Percentiles rank a stretch among this genome's conserved stretches.
Conservation (phyloP, 2,329 filamentous ascomycete genomes). For the Penicillium sp. region DNA sequence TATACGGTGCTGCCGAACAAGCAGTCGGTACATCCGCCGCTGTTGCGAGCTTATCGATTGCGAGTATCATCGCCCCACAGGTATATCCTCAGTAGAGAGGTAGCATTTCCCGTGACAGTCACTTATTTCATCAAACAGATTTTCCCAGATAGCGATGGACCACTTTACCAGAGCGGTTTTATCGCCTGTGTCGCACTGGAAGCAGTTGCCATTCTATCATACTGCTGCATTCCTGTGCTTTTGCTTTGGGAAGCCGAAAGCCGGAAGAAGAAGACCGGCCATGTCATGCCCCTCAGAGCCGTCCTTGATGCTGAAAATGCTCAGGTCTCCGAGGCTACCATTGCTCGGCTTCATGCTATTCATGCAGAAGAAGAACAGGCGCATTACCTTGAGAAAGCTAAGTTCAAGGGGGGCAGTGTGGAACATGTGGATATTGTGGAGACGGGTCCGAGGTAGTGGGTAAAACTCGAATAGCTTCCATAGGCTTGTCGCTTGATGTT, state of each 20-base stretch:
- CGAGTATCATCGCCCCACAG: background rate
- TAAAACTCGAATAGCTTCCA: background rate
- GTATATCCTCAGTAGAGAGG: background rate
- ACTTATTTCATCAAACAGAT: background rate
- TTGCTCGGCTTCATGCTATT: background rate
- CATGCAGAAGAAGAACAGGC: background rate
- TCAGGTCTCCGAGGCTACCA: background rate
- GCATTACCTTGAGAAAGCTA: background rate
- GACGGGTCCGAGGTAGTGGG: background rate
- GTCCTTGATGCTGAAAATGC: background rate
- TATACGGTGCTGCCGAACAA: background rate
- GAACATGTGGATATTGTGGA: background rate
- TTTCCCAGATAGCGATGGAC: background rate
- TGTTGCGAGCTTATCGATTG: background rate
- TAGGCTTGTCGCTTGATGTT: too few relatives aligned
- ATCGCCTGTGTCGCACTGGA: background rate
- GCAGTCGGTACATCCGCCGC: background rate
- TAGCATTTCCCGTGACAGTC: too few relatives aligned
- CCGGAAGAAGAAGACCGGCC: background rate
- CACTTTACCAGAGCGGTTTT: background rate
- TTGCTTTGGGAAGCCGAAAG: background rate
- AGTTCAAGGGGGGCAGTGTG: background rate
- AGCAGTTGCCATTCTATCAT: background rate
- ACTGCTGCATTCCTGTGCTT: background rate
- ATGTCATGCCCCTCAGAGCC: background rate